Conservation (phyloP, 805 yeast species). For the Tetrapisispora nanseiensis region DNA sequence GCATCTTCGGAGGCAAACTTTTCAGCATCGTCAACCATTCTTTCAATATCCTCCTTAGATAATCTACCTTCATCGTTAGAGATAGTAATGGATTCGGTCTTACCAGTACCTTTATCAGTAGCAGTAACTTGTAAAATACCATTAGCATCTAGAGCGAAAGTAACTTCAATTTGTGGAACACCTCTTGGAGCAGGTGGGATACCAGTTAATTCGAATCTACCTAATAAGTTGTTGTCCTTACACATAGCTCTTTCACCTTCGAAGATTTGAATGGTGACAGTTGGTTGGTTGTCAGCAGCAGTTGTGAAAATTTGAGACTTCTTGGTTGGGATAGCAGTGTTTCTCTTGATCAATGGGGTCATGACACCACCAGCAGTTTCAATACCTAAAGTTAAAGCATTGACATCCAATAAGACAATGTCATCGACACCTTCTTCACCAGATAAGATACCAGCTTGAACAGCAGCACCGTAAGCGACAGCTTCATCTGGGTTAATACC, state of each 20-base stretch:
- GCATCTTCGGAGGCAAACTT: slow-evolving; percentile 88
- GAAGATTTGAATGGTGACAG: slow-evolving; percentile 84
- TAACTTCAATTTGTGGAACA: slow-evolving; percentile 96
- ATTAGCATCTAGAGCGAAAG: slow-evolving; percentile 93
- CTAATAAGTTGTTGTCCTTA: slow-evolving; percentile 88
- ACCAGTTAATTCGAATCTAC: slow-evolving; percentile 93
- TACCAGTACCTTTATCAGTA: slow-evolving; percentile 90
- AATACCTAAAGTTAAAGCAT: slow-evolving; percentile 89
- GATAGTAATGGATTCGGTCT: slow-evolving; percentile 81
- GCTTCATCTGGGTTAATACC: slow-evolving; percentile 99
- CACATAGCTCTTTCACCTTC: slow-evolving; percentile 97
- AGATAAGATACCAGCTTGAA: slow-evolving; percentile 94
- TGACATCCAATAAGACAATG: slow-evolving; percentile 82
- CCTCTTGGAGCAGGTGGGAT: slow-evolving; percentile 99
- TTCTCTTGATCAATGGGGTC: slow-evolving; percentile 91
- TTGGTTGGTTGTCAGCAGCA: slow-evolving; percentile 93
- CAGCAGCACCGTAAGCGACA: slow-evolving; percentile 99
- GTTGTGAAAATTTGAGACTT: slow-evolving; percentile 93
- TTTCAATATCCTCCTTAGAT: slow-evolving; percentile 87
- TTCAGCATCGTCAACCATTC: slow-evolving; percentile 97
- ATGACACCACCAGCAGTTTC: slow-evolving; percentile 97
- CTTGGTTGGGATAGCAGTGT: slow-evolving; percentile 91
- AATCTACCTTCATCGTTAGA: slow-evolving; percentile 92
- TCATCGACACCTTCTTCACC: slow-evolving; percentile 94
- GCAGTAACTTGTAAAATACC: slow-evolving; percentile 95